Base-by-base conservation (phyloP, 2,329 filamentous ascomycete genomes). In the Beauveria sp. region DNA sequence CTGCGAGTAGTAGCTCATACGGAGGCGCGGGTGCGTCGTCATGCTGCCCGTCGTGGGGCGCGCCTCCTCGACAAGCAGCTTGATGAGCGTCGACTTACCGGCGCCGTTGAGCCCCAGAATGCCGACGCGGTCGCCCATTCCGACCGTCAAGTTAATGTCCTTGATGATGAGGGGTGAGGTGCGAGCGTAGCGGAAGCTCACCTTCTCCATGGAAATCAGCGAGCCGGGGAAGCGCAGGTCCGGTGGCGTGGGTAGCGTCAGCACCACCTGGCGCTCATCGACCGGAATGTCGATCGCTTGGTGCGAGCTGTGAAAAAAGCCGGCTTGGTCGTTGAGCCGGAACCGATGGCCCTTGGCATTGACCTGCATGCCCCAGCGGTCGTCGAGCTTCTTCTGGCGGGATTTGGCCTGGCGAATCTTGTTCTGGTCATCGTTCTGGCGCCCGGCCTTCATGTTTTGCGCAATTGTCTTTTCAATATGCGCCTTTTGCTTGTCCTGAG, bases 351-450 rank as follows among this genome's bases (percentile, higher is more conserved):
- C 91, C 57, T 82, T 87, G 7, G 85, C 83, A 65, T 78, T 88
- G 46, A 91, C 87, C 69, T 93, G 82, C 67, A 96, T 73, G 0
- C 91, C 91, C 85, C 87, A 89, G 6, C 90, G 80, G 61, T 95
- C 88, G 62, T 96, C 90, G 1, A 96, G 80, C 71, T 91, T 93
- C 78, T 92, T 93, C 75, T 93, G 89, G 1, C 90, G 81, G 5
- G 88, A 90, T 65, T 92, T 93, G 4, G 90, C 91, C 76, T 93
- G 89, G n/a, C 89, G 86, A 3, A 96, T 79, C 71, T 92, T 93
- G 70, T 93, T 93, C 67, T 92, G 88, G 69, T 96, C 91, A 34
- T 91, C 89, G 28, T 87, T 88, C 53, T 86, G 86, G 71, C 88
- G 89, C 7, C 90, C 91, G 22, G 88, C 83, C 66, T 87, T 88